phyloP scores from a whole-genome alignment of 257 asterid species.

The Cynanchum wilfordii region DNA sequence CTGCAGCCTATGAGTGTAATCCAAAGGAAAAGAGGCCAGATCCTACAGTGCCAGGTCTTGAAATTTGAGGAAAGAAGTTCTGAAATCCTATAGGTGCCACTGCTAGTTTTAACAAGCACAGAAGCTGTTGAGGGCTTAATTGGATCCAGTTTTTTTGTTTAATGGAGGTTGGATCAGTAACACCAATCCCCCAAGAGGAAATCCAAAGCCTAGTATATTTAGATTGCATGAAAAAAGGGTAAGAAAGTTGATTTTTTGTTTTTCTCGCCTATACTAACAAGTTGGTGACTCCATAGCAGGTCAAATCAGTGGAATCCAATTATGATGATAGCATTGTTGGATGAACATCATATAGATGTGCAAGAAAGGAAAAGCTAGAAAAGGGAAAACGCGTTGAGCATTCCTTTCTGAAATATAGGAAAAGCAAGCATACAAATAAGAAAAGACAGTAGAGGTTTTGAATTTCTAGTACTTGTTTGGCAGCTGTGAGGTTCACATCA shows the following conservation, averaged over 20 bases:
- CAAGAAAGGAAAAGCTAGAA: neutral
- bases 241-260: slow-evolving; percentile 16
- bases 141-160: slow-evolving; percentile 80
- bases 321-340: neutral
- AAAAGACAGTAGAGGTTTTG: slow-evolving; percentile 11
- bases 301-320: neutral
- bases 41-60: slow-evolving; percentile 56
- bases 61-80: slow-evolving; percentile 96
- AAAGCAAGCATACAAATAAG: neutral
- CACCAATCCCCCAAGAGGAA: slow-evolving; percentile 95
- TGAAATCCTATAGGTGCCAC: slow-evolving; percentile 94
- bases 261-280: neutral
- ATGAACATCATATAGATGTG: neutral
- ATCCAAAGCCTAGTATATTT: slow-evolving; percentile 96
- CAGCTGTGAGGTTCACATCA: slow-evolving; percentile 92
- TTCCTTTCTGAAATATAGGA: neutral
- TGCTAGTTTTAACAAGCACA: slow-evolving; percentile 95
- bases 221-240: slow-evolving; percentile 76
- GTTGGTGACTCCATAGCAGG: neutral
- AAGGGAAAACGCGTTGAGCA: neutral
- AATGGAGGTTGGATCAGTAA: slow-evolving; percentile 98
- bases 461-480: slow-evolving; percentile 64
- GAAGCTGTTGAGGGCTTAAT: slow-evolving; percentile 97
- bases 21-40: slow-evolving; percentile 92
- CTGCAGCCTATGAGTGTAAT: slow-evolving; percentile 99